Evolutionary conservation across 75 land plant species (phyloP), one percentile per base, ranked within the genome.

Genomic region (Selaginella tamariscina): DNA sequence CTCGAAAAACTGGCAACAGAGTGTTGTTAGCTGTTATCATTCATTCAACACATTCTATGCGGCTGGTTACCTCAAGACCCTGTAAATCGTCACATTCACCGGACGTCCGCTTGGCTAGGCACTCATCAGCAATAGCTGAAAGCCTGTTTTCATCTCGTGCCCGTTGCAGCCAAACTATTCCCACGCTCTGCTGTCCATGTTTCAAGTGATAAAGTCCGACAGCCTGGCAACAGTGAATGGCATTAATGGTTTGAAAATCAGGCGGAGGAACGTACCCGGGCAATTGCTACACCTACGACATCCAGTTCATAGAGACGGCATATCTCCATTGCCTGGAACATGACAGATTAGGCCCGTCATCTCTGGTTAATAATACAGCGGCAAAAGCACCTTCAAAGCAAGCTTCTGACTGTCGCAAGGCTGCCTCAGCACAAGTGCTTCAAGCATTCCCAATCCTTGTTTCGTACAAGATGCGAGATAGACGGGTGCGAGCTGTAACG

Each of bases 151-250:
- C 83, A 89, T 93, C 98, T 30, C 57, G 80, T 63, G 96, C 90
- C 66, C 80, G 84, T 68, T 93, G 87, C 69, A 93, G 76, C 98
- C 98, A 93, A 39, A 73, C 82, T 28, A 93, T 78, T 33, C 87
- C 96, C 71, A 72, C 78, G 33, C 88, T 95, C 79, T 86, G 89
- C 67, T 78, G 81, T 11, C 98, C 98, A 84, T 93, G 98, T 67
- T 93, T 93, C 98, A 95, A 93, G 31, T 89, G 76, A 69, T 89
- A 69, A 15, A 87, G 74, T 64, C 98, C 98, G 33, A 86, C 80
- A 78, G 84, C 75, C 98, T 93, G 79, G 54, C 64, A 33, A 67
- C n/a, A n/a, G n/a, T n/a, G n/a, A n/a, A n/a, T n/a, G n/a, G n/a
- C n/a, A n/a, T n/a, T n/a, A n/a, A n/a, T n/a, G n/a, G n/a, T n/a